These are phyloP conservation scores for Mortierella sp. DNA, from an alignment of 371 early-diverging fungal species.

Conservation along the genomic window DNA sequence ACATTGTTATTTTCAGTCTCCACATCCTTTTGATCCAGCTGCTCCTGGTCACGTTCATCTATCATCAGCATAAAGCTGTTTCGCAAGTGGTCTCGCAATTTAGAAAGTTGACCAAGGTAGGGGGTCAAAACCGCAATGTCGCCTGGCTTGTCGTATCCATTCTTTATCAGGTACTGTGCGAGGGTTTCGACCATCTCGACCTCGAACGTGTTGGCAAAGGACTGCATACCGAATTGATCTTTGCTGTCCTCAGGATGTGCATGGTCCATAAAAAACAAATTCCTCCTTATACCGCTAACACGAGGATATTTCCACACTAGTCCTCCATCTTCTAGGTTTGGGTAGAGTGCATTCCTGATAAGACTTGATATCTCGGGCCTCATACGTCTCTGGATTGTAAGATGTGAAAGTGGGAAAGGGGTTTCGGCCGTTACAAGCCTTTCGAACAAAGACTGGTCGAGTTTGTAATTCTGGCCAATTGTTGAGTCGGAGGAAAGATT, in stretches of 20 bases:
- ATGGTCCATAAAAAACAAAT: conserved; percentile 63
- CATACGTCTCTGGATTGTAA: conserved; percentile 81
- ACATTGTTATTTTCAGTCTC: conserved; percentile 10
- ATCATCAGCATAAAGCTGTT: conserved; percentile 39
- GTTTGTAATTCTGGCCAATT: conserved; percentile 56
- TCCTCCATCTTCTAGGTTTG: conserved; percentile 51
- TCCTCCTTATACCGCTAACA: conserved; percentile 60
- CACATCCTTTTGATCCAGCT: conserved; percentile 36
- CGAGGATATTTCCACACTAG: conserved; percentile 49
- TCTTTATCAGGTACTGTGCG: conserved; percentile 62
- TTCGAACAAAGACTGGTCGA: conserved; percentile 79
- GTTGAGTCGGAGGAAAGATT: conserved; percentile 49
- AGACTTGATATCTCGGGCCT: conserved; percentile 75
- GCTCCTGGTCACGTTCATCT: conserved; percentile 58
- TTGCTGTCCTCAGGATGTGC: conserved; percentile 56
- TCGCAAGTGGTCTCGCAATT: conserved; percentile 56
- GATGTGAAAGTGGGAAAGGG: conserved; percentile 62
- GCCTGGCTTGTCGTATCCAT: conserved; percentile 63
- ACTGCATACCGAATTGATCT: conserved; percentile 46
- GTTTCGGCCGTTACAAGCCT: conserved; percentile 63
- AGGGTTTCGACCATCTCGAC: conserved; percentile 61
- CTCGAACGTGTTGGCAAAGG: conserved; percentile 62
- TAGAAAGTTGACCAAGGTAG: conserved; percentile 65
- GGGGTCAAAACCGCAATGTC: conserved; percentile 72
- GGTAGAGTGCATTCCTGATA: conserved; percentile 59